Evolutionary conservation across 371 early-diverging fungal species (phyloP).

Genomic region (Encephalitozoon hellem): DNA sequence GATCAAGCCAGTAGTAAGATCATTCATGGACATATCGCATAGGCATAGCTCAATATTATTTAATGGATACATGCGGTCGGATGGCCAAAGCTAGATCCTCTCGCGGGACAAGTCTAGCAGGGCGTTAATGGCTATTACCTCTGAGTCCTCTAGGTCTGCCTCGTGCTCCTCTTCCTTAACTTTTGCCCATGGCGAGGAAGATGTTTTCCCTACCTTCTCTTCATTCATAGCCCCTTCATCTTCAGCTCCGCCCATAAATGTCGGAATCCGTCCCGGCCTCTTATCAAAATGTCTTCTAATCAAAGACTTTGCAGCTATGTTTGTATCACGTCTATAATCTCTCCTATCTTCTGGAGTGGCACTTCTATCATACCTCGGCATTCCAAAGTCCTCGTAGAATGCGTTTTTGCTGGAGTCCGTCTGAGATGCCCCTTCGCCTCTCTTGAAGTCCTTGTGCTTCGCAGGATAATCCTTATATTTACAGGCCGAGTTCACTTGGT

Average conservation of each 20-base stretch:
- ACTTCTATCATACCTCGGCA: background rate
- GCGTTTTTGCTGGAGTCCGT: background rate
- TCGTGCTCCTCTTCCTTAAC: background rate
- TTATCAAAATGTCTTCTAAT: slow-evolving; percentile 2
- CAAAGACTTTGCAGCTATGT: background rate
- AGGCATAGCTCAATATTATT: background rate
- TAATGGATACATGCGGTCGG: background rate
- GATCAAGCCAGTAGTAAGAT: too few relatives aligned
- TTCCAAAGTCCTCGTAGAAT: background rate
- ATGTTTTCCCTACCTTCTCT: background rate
- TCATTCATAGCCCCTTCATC: background rate
- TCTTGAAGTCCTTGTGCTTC: background rate
- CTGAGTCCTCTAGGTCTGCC: background rate
- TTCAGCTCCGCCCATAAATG: background rate
- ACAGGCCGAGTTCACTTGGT: background rate
- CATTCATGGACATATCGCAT: background rate
- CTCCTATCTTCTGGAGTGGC: background rate
- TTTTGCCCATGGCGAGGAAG: background rate
- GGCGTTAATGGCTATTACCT: background rate
- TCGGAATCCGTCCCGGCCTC: background rate
- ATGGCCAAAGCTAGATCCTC: background rate
- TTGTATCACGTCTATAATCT: background rate
- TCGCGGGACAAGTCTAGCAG: background rate
- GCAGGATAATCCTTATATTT: background rate
- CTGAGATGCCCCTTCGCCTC: background rate